Evolutionary conservation across 1,284 basidiomycete species (phyloP).

Genomic region (Athelia psychrophila): DNA sequence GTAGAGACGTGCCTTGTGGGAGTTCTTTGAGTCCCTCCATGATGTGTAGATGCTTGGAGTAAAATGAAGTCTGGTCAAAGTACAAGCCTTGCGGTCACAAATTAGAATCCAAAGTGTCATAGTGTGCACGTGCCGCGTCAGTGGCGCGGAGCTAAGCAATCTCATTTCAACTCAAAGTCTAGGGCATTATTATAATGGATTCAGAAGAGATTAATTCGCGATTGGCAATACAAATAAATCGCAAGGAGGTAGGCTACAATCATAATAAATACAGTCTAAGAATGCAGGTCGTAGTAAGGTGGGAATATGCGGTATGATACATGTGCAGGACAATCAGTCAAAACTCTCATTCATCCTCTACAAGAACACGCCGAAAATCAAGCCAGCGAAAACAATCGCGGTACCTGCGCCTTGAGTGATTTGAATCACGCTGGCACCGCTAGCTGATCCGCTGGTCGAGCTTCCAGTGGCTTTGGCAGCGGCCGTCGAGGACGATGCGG

Average conservation of each 20-base stretch:
- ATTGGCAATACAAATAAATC: not conserved
- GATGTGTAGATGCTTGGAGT: not conserved
- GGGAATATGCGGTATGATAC: not conserved
- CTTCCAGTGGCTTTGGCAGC: not conserved
- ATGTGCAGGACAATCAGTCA: not conserved
- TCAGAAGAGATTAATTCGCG: not conserved
- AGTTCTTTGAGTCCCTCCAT: conserved; percentile 13
- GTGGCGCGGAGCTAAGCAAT: too few species aligned
- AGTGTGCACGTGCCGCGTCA: too few species aligned
- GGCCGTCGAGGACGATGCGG: not conserved
- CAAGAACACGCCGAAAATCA: not conserved
- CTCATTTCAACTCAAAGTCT: too few species aligned
- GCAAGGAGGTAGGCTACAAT: not conserved
- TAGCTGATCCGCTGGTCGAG: not conserved
- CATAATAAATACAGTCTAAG: not conserved
- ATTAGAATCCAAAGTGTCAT: too few species aligned
- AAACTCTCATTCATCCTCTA: not conserved
- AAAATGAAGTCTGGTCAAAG: not conserved
- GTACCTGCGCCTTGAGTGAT: not conserved
- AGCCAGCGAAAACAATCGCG: not conserved
- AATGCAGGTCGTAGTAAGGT: not conserved
- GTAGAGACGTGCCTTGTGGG: conserved; percentile 22
- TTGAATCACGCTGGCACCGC: not conserved
- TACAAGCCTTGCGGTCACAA: too few species aligned
- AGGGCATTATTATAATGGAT: not conserved